Evolutionary conservation across 306 rosid genomes (phyloP).

Genomic region (Cucurbita ficifolia): DNA sequence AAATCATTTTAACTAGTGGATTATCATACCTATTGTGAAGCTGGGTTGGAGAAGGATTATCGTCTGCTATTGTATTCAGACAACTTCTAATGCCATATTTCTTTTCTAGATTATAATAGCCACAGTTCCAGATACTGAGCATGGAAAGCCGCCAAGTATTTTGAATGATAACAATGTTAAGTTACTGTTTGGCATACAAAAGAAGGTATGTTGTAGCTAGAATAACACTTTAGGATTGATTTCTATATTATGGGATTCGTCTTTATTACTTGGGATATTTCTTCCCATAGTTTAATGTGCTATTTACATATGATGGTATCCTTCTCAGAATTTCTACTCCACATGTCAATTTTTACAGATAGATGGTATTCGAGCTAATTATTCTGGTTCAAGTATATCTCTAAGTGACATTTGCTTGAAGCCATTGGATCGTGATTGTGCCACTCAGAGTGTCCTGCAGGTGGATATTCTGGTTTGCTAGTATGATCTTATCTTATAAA

Average conservation of each 20-base stretch:
- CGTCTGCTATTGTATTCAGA: not conserved
- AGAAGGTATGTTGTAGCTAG: conserved; percentile 35
- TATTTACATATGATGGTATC: not conserved
- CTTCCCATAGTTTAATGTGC: not conserved
- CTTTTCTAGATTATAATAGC: conserved; percentile 59
- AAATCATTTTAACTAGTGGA: not conserved
- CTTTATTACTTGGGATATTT: not conserved
- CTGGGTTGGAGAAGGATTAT: not conserved
- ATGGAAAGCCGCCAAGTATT: conserved; percentile 54
- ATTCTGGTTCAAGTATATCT: conserved; percentile 50
- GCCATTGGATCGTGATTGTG: conserved; percentile 88
- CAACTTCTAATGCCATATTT: not conserved
- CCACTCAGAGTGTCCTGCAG: conserved; percentile 89
- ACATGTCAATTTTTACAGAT: conserved; percentile 38
- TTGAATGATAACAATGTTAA: conserved; percentile 69
- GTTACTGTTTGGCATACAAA: conserved; percentile 83
- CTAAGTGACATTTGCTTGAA: conserved; percentile 90
- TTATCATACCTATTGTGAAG: not conserved
- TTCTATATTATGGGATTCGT: not conserved
- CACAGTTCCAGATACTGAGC: conserved; percentile 46
- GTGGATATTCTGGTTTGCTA: conserved; percentile 20
- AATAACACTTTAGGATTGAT: conserved; percentile 1
- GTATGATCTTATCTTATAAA: not conserved
- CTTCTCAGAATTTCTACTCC: not conserved
- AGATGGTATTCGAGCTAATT: conserved; percentile 63